A percentile compares a stretch with the other conserved stretches of the same genome.
These are phyloP conservation scores for Psophocarpus tetragonolobus DNA, from an alignment of 306 rosid genomes.

Conservation along the genomic window DNA sequence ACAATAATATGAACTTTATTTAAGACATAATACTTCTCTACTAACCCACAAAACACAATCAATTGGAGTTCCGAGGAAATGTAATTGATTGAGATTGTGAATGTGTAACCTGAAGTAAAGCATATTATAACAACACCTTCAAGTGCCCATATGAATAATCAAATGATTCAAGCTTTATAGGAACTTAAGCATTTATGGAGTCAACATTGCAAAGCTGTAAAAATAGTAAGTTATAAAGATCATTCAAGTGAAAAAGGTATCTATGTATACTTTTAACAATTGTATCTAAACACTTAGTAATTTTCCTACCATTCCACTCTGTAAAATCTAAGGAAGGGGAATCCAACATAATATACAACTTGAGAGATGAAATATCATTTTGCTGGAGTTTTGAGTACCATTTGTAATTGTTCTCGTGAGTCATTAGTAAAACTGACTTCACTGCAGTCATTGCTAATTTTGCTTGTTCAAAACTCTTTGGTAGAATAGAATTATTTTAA, in stretches of 20 bases:
- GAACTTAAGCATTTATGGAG: conserved; percentile 56
- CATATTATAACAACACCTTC: conserved; percentile 68
- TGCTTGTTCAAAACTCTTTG: conserved; percentile 77
- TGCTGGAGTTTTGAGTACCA: conserved; percentile 63
- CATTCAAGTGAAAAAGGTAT: conserved; percentile 11
- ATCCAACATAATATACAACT: conserved; percentile 64
- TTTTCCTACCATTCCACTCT: conserved; percentile 49
- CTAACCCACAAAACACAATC: neutral
- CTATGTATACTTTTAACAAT: neutral
- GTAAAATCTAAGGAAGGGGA: conserved; percentile 44
- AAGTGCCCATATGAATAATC: conserved; percentile 67
- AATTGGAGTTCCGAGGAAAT: neutral
- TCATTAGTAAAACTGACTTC: conserved; percentile 72
- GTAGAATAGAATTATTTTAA: neutral
- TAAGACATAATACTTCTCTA: neutral
- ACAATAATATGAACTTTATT: too few relatives aligned
- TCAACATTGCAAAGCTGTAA: conserved; percentile 53
- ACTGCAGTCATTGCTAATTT: conserved; percentile 60
- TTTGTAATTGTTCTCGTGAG: conserved; percentile 56
- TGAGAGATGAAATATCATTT: conserved; percentile 56
- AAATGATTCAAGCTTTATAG: conserved; percentile 33
- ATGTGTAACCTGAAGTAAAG: conserved; percentile 83
- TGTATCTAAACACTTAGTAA: conserved; percentile 1
- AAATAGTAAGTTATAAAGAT: conserved; percentile 4
- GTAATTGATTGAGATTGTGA: conserved; percentile 20